Evolutionary conservation across 768 basidiomycete species (phyloP).

Genomic region (Naganishia randhawae): DNA sequence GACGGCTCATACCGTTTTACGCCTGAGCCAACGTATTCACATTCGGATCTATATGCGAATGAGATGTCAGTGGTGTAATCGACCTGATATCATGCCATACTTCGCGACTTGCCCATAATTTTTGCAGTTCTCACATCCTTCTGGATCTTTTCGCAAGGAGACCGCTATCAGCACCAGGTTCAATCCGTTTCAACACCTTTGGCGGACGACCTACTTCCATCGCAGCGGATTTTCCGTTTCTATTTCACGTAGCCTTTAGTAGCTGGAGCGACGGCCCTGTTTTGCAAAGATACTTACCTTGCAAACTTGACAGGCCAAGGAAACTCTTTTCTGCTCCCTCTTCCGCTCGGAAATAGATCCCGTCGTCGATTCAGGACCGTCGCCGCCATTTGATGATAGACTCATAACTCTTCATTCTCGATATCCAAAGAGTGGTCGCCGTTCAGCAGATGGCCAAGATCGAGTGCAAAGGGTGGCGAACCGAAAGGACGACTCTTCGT

Average conservation of each 20-base stretch:
- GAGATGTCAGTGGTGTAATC: neutral
- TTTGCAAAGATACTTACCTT: neutral
- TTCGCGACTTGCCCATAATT: neutral
- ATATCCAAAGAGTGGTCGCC: neutral
- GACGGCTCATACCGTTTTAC: constrained; percentile 17
- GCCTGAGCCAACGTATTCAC: constrained; percentile 14
- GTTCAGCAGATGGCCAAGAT: neutral
- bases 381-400: neutral
- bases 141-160: neutral
- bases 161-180: neutral
- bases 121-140: constrained; percentile 5
- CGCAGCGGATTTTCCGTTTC: constrained; percentile 20
- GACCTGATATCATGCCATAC: neutral
- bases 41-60: constrained; percentile 8
- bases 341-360: neutral
- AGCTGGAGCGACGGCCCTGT: neutral
- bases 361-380: constrained; percentile 3
- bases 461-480: neutral
- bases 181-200: neutral
- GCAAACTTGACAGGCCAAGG: constrained; percentile 16
- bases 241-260: neutral
- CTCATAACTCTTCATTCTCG: constrained; percentile 15
- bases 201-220: constrained; percentile 19
- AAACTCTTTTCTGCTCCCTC: constrained; percentile 11
- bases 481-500: neutral